Evolutionary conservation across 768 basidiomycete genomes (phyloP).

Genomic region (Myochromella boudieri): DNA sequence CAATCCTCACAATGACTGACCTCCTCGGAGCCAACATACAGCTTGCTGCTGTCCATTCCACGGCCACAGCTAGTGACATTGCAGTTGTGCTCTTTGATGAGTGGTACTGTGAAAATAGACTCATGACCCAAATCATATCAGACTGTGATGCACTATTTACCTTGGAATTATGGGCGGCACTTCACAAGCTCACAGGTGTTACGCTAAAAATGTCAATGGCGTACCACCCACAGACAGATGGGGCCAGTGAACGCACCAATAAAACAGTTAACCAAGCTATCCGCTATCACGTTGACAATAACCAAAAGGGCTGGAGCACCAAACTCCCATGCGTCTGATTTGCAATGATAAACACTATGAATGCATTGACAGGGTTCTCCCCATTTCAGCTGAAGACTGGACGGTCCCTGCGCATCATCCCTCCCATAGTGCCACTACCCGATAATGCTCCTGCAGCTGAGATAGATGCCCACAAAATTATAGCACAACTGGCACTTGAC

Average conservation of each 20-base stretch:
- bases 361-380: constrained; percentile 30
- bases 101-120: constrained; percentile 31
- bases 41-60: constrained; percentile 1
- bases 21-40: no score
- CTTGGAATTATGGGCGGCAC: constrained; percentile 28
- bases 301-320: no score
- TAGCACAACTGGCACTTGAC: constrained; percentile 8
- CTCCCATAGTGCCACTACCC: constrained; percentile 14
- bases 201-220: constrained; percentile 31
- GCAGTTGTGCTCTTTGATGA: no score
- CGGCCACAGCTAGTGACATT: constrained; percentile 17
- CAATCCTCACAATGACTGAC: no score
- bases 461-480: background rate
- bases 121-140: constrained; percentile 27
- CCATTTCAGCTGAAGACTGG: constrained; percentile 30
- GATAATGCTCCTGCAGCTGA: background rate
- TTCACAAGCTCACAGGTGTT: no score
- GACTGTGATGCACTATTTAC: constrained; percentile 30
- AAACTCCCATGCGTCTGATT: constrained; percentile 28
- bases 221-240: no score
- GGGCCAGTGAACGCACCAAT: constrained; percentile 30
- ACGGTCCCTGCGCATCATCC: constrained; percentile 24
- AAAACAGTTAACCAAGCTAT: no score
- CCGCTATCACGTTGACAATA: no score
- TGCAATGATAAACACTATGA: constrained; percentile 32